Conservation (phyloP, 768 basidiomycete genomes). For the Termitomyces sp. region DNA sequence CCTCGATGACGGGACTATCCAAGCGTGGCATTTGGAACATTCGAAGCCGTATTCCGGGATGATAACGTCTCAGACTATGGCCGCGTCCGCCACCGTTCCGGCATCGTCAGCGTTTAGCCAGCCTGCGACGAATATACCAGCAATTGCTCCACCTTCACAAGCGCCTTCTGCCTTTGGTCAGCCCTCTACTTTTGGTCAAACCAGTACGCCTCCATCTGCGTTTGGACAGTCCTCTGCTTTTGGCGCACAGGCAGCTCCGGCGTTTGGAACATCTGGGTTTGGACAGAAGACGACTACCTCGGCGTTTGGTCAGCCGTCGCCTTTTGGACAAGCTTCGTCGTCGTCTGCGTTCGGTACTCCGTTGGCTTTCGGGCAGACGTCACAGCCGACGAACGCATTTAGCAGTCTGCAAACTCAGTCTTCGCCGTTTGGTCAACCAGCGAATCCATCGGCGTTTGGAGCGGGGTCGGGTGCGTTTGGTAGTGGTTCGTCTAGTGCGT, state of each 20-base stretch:
- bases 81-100: slow-evolving; percentile 4
- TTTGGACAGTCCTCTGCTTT: slow-evolving; percentile 24
- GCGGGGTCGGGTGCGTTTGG: not conserved
- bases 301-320: slow-evolving; percentile 22
- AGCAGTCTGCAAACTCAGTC: not conserved
- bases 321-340: slow-evolving; percentile 4
- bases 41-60: slow-evolving; percentile 56
- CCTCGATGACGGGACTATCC: slow-evolving; percentile 72
- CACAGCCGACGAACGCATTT: slow-evolving; percentile 18
- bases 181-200: slow-evolving; percentile 12
- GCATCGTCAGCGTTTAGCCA: slow-evolving; percentile 15
- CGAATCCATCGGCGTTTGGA: slow-evolving; percentile 7
- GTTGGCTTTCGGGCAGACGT: slow-evolving; percentile 22
- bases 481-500: slow-evolving; percentile 8
- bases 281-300: slow-evolving; percentile 3
- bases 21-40: slow-evolving; percentile 68
- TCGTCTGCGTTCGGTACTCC: slow-evolving; percentile 2
- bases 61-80: slow-evolving; percentile 20
- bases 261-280: slow-evolving; percentile 20
- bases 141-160: not conserved
- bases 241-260: slow-evolving; percentile 4
- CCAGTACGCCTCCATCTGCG: slow-evolving; percentile 14
- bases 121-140: slow-evolving; percentile 5
- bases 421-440: slow-evolving; percentile 8
- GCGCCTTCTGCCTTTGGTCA: slow-evolving; percentile 17